These are phyloP conservation scores for Aspergillus affinis DNA, from an alignment of 495 filamentous ascomycete species.

Conservation along the genomic window DNA sequence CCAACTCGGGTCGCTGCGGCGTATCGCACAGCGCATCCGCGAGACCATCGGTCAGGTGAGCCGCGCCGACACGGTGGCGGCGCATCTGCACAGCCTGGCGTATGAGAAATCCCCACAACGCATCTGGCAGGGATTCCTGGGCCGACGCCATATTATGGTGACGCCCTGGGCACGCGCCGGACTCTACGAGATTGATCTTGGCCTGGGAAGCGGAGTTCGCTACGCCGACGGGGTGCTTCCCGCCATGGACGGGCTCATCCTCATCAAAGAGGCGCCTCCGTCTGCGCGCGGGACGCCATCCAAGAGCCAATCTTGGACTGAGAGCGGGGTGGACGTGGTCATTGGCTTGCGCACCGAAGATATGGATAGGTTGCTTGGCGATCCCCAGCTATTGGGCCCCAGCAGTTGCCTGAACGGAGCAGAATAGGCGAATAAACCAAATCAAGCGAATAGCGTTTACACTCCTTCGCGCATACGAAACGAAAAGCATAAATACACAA, in stretches of 20 bases:
- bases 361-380: constrained; percentile 26
- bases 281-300: background rate
- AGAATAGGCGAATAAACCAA: background rate
- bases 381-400: constrained; percentile 7
- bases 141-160: constrained; percentile 28
- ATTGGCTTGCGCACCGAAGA: constrained; percentile 25
- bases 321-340: constrained; percentile 28
- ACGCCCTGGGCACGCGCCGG: constrained; percentile 30
- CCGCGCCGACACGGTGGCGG: constrained; percentile 17
- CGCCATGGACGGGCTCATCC: constrained; percentile 26
- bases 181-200: constrained; percentile 33
- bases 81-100: constrained; percentile 29
- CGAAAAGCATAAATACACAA: background rate
- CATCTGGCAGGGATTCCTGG: constrained; percentile 37
- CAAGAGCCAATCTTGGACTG: constrained; percentile 16
- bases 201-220: constrained; percentile 15
- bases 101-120: constrained; percentile 33
- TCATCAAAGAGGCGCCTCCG: constrained; percentile 30
- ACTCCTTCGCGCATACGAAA: too few relatives aligned
- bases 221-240: constrained; percentile 28
- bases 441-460: background rate
- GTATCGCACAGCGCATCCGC: constrained; percentile 22
- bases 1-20: background rate
- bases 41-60: constrained; percentile 24
- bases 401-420: background rate